Evolutionary conservation across 352 stramenopile species (phyloP), one percentile per base, ranked within the genome.

Genomic region (Phytophthora cryptogea): DNA sequence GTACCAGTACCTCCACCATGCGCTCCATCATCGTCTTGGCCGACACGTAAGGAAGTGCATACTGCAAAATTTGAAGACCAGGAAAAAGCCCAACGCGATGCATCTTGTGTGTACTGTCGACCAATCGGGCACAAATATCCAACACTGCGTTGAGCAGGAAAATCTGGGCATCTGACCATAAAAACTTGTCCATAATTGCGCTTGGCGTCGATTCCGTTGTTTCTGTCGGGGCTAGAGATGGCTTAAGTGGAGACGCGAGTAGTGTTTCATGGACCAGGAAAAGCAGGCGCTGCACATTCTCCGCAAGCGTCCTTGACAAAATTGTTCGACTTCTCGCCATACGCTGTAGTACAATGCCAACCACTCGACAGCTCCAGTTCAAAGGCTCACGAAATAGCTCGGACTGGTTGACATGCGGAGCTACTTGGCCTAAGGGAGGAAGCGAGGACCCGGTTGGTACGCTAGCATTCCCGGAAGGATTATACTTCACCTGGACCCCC

Each of bases 271-370:
- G 63, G 0, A 85, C 75, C 3, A 94, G 57, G 23, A 85, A 76
- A 11, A 95, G 36, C 26, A 94, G 16, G 17, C 88, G 84, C 46
- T 94, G 78, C 13, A 94, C 66, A 56, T 95, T 95, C 20, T 95
- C 86, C 0, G 78, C 84, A 13, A 95, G 46, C 0, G 74, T 68
- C 31, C 84, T 72, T 0, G 85, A 90, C 20, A 95, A 55, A 42
- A 95, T 92, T 31, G 80, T 89, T 37, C 81, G 79, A 26, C 73
- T 89, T 40, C 86, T 68, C 1, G 82, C 82, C 77, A 94, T 89
- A 7, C 85, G 79, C 45, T 92, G 78, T 8, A 95, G 45, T 8
- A 95, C 85, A 46, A 92, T 88, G 0, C 76, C 86, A 17, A 75
- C 66, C 14, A 90, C 72, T 10, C 70, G 78, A 54, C 69, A 80